Evolutionary conservation across 1,284 basidiomycete genomes (phyloP), one percentile per base, ranked within the genome.

Genomic region (Rhodotorula sp.): DNA sequence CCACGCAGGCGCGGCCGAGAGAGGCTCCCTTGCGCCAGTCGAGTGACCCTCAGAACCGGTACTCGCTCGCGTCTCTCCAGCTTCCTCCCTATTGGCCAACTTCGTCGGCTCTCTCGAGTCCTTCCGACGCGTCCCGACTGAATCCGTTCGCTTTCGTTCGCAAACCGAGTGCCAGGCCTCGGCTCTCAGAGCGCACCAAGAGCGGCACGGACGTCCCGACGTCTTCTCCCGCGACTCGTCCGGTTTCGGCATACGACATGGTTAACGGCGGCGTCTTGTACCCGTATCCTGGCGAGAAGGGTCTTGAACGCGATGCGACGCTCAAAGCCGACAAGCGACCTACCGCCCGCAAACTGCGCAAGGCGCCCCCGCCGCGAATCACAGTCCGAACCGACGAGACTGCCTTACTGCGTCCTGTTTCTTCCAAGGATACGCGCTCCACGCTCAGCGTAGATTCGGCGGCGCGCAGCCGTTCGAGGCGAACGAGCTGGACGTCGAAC

Each of bases 141-240:
- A 64, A 60, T 34, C 58, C 67, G 6, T 64, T 64, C 59, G 52
- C 54, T 31, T 56, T 68, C 19, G 62, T 60, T 6, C 62, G 67
- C 21, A 64, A 64, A 19, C 38, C 62, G 31, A 62, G 54, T 0
- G 45, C 60, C 34, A 62, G 67, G 5, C 67, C 67, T 10, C 58
- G 57, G 8, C 58, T 56, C 21, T 60, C 67, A 10, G 45, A 43
- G 3, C 49, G 34, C 5, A 59, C 67, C 3, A 60, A 57, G 58
- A 56, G 50, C n/a, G 55, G 59, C 7, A 34, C 58, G 18, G 67
- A 64, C 19, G 45, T 68, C 6, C 31, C 50, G 31, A 43, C 28
- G 26, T 12, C 45, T 12, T 49, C 60, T 12, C 31, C 26, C 10
- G 38, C 62, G 14, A 23, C 47, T 1, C 31, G 19, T 2, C 26